These are phyloP conservation scores for Saxophila tyrrhenica DNA, from an alignment of 495 filamentous ascomycete genomes.

Conservation along the genomic window DNA sequence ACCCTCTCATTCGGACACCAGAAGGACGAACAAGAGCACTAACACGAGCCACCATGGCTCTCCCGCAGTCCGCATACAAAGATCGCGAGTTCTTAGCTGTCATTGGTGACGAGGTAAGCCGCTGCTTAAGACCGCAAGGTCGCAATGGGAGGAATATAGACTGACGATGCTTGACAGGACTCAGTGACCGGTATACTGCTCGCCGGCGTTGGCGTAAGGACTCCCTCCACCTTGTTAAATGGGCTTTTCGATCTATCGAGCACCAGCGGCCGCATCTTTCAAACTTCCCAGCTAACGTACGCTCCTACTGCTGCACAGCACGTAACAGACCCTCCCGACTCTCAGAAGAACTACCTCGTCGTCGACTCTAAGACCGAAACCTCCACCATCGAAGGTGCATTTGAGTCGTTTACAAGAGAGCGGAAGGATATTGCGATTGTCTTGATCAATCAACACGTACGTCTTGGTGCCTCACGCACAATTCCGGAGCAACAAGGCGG, in stretches of 20 bases:
- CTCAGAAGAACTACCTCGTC: constrained; percentile 93
- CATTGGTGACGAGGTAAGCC: constrained; percentile 94
- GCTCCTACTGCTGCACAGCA: constrained; percentile 42
- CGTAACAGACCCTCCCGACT: constrained; percentile 66
- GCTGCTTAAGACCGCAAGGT: constrained; percentile 25
- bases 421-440: constrained; percentile 94
- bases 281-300: no score
- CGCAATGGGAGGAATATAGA: constrained; percentile 2
- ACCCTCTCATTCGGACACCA: not conserved
- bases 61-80: constrained; percentile 53
- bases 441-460: constrained; percentile 94
- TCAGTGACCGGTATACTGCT: constrained; percentile 90
- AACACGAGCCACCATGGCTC: constrained; percentile 22
- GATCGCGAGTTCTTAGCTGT: constrained; percentile 94
- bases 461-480: constrained; percentile 28
- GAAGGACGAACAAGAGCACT: not conserved
- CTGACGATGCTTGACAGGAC: constrained; percentile 41
- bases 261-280: no score
- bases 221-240: constrained; percentile 2
- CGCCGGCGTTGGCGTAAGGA: constrained; percentile 82
- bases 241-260: not conserved
- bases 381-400: constrained; percentile 77
- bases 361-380: constrained; percentile 88
- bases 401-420: constrained; percentile 75
- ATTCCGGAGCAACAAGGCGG: no score